Percentiles rank a stretch among this genome's conserved stretches.
Conservation (phyloP, 345 rosid species). For the Populus simonii region DNA sequence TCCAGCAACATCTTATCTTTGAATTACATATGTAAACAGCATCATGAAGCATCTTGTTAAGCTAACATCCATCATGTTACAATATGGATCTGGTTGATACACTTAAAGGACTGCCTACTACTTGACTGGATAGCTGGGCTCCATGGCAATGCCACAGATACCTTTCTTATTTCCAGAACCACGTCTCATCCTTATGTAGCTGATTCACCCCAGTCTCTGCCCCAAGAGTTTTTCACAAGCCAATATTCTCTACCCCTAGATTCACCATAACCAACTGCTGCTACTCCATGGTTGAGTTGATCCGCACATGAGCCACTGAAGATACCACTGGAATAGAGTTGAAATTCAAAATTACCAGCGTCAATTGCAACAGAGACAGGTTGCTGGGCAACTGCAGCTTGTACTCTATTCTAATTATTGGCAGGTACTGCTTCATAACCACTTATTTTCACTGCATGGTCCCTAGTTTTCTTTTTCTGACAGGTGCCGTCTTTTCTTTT, state of each 20-base stretch:
- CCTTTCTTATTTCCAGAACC: constrained; percentile 37
- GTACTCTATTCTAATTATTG: constrained; percentile 50
- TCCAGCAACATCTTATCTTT: not conserved
- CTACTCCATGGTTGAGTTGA: constrained; percentile 71
- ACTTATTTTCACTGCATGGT: constrained; percentile 43
- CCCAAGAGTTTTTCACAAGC: constrained; percentile 94
- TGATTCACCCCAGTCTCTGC: constrained; percentile 76
- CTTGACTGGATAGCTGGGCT: constrained; percentile 70
- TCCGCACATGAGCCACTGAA: constrained; percentile 58
- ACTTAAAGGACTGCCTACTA: not conserved
- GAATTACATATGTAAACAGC: not conserved
- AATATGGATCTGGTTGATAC: not conserved
- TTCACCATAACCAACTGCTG: constrained; percentile 73
- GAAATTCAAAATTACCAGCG: constrained; percentile 59
- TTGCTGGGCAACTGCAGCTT: constrained; percentile 57
- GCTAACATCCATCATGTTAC: not conserved
- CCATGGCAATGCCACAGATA: constrained; percentile 74
- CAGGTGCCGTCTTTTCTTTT: constrained; percentile 42
- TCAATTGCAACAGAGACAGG: constrained; percentile 88
- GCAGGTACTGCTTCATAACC: constrained; percentile 41
- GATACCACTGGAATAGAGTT: constrained; percentile 63
- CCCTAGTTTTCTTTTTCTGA: constrained; percentile 30
- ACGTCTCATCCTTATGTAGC: constrained; percentile 65
- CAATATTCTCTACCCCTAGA: constrained; percentile 48
- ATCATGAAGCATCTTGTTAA: constrained; percentile 1